phyloP scores from a whole-genome alignment of 2,329 filamentous ascomycete species.

The Hymenoscyphus fraxineus region DNA sequence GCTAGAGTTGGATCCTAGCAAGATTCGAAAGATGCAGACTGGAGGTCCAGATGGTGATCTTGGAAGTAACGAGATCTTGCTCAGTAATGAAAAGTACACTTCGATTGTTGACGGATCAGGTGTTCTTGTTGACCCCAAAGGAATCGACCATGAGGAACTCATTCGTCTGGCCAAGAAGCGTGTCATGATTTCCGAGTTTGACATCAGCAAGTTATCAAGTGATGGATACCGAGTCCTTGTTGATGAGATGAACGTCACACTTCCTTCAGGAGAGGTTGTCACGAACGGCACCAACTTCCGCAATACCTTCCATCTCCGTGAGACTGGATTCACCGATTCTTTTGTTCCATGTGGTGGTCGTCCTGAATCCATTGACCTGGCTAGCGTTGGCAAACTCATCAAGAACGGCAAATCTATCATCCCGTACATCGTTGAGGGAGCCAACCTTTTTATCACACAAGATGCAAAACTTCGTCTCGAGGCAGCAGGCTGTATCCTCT shows the following conservation, averaged over 20 bases:
- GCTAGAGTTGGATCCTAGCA: constrained; percentile 79
- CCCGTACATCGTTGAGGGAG: constrained; percentile 95
- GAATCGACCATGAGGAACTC: constrained; percentile 80
- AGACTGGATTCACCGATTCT: constrained; percentile 71
- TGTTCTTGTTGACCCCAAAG: constrained; percentile 89
- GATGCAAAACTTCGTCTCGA: constrained; percentile 95
- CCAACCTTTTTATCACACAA: constrained; percentile 98
- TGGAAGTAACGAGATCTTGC: constrained; percentile 94
- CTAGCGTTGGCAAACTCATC: constrained; percentile 82
- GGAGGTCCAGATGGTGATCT: constrained; percentile 95
- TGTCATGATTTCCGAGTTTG: constrained; percentile 85
- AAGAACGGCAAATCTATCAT: constrained; percentile 81
- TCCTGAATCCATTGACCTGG: constrained; percentile 92
- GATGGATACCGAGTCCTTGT: constrained; percentile 89
- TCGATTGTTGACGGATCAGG: constrained; percentile 95
- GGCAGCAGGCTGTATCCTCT: constrained; percentile 88
- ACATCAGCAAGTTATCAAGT: constrained; percentile 77
- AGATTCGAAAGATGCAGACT: constrained; percentile 91
- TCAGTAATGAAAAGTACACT: constrained; percentile 93
- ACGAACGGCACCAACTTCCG: constrained; percentile 93
- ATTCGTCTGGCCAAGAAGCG: constrained; percentile 79
- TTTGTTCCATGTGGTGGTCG: constrained; percentile 97
- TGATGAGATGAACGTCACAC: constrained; percentile 83
- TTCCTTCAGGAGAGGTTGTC: constrained; percentile 82
- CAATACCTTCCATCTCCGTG: constrained; percentile 92